Conservation (phyloP, 495 filamentous ascomycete genomes). For the Annulohypoxylon stygium region DNA sequence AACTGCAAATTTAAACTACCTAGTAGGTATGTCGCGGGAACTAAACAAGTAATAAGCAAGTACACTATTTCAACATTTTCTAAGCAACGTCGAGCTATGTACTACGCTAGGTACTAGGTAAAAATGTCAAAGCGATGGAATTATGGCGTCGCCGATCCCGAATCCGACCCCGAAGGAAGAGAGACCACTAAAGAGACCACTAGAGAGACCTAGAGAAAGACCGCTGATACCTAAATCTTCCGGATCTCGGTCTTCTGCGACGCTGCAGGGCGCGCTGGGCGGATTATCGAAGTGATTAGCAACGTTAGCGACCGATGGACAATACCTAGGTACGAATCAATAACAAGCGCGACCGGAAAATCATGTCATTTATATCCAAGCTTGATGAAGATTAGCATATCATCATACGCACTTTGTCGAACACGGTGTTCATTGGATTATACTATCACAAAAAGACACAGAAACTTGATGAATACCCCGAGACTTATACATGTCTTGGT, state of each 20-base stretch:
- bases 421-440: constrained; percentile 9
- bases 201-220: neutral
- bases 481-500: constrained; percentile 5
- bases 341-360: constrained; percentile 7
- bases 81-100: too few species aligned
- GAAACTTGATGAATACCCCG: neutral
- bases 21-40: neutral
- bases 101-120: too few species aligned
- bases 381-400: constrained; percentile 6
- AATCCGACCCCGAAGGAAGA: constrained; percentile 6
- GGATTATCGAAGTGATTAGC: neutral
- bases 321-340: constrained; percentile 5
- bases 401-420: constrained; percentile 2
- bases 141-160: constrained; percentile 11
- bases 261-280: constrained; percentile 3
- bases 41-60: too few species aligned
- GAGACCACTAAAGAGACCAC: neutral
- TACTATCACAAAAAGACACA: neutral
- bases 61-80: neutral
- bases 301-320: neutral
- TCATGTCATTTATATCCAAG: constrained; percentile 4
- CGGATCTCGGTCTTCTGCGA: constrained; percentile 10
- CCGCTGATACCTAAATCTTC: constrained; percentile 2
- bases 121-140: constrained; percentile 2
- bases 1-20: neutral